Evolutionary conservation across 2,329 filamentous ascomycete genomes (phyloP).

Genomic region (Penicillium griseofulvum): DNA sequence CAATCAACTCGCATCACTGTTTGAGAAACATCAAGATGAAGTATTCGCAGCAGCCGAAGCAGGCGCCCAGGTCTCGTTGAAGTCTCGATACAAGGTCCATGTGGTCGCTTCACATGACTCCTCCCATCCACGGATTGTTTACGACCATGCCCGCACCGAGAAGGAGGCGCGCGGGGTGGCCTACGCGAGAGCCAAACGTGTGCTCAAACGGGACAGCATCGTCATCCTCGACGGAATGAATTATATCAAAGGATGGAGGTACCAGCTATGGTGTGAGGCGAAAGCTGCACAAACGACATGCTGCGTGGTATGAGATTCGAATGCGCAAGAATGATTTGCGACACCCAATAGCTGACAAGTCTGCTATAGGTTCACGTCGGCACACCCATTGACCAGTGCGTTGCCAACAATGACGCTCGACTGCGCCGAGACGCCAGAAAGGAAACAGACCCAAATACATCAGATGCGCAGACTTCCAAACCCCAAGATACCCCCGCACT

Average conservation of each 20-base stretch:
- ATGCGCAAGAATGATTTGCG: neutral
- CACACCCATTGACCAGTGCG: conserved; percentile 55
- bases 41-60: conserved; percentile 33
- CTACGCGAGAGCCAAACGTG: conserved; percentile 60
- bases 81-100: conserved; percentile 47
- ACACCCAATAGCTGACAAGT: neutral
- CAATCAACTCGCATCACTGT: conserved; percentile 53
- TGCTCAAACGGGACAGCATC: conserved; percentile 56
- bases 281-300: conserved; percentile 61
- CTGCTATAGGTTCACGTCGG: conserved; percentile 55
- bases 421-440: conserved; percentile 21
- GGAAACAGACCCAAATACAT: neutral
- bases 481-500: neutral
- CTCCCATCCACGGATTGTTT: conserved; percentile 51
- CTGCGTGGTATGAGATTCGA: conserved; percentile 54
- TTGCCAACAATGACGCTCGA: conserved; percentile 51
- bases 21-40: conserved; percentile 51
- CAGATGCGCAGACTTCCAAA: neutral
- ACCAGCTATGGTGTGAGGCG: conserved; percentile 66
- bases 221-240: conserved; percentile 65
- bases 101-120: conserved; percentile 41
- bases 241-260: conserved; percentile 67
- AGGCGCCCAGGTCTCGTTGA: conserved; percentile 33
- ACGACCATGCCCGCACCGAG: conserved; percentile 57
- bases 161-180: conserved; percentile 63